These are phyloP conservation scores for Fusarium gaditjirri DNA, from an alignment of 2,329 filamentous ascomycete species.

Conservation along the genomic window DNA sequence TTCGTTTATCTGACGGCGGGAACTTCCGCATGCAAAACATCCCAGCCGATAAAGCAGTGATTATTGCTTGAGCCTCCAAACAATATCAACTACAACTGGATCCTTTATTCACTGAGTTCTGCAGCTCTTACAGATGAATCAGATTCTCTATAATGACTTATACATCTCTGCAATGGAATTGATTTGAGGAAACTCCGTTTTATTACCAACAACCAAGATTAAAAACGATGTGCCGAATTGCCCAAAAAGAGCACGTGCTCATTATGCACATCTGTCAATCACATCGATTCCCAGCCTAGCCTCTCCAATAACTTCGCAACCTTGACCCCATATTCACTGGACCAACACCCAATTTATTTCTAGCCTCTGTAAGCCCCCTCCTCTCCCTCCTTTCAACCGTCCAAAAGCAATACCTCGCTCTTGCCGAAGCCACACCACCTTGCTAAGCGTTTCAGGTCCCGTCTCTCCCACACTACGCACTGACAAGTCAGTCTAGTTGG, in stretches of 20 bases:
- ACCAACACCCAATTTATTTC: background rate
- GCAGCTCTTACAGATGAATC: fast-evolving
- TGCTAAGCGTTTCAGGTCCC: background rate
- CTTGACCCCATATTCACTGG: background rate
- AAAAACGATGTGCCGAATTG: background rate
- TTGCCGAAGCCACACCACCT: background rate
- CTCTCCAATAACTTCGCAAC: background rate
- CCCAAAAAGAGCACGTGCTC: background rate
- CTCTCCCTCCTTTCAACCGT: background rate
- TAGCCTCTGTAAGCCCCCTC: background rate
- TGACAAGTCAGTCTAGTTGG: background rate
- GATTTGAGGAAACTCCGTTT: too few relatives aligned
- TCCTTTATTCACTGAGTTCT: fast-evolving
- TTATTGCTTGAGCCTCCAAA: background rate
- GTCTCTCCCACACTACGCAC: background rate
- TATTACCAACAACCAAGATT: too few relatives aligned
- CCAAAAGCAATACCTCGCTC: background rate
- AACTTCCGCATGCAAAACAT: background rate
- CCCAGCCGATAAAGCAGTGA: background rate
- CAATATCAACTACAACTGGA: fast-evolving
- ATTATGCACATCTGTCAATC: background rate
- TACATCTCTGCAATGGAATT: fast-evolving
- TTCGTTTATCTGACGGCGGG: background rate
- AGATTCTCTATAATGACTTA: fast-evolving
- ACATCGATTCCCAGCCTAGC: background rate